Evolutionary conservation across 139 green algal genomes (phyloP).

Genomic region (Microglena sp.): DNA sequence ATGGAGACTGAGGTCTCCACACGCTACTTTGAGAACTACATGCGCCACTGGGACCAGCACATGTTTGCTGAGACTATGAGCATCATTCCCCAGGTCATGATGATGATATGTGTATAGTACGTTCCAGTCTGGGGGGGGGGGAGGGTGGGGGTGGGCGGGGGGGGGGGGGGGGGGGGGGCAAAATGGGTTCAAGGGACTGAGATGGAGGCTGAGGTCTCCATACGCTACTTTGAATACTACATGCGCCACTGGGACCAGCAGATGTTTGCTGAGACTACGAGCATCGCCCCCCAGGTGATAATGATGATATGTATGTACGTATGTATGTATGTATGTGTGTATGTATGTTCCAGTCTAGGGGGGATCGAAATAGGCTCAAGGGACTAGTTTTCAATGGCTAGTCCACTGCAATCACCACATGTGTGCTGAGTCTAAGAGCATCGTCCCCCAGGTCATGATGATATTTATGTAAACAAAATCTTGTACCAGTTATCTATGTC

Average conservation of each 20-base stretch:
- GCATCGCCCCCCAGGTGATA: slow-evolving; percentile 20
- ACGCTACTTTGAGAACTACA: slow-evolving; percentile 30
- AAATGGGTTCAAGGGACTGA: no score
- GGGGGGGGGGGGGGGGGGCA: no score
- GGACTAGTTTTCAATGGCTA: slow-evolving; percentile 16
- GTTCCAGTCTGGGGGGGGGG: no score
- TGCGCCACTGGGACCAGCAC: slow-evolving; percentile 18
- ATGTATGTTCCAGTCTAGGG: not conserved
- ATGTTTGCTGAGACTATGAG: slow-evolving; percentile 19
- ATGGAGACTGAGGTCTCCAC: slow-evolving; percentile 30
- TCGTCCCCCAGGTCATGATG: slow-evolving; percentile 17
- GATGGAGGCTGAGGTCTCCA: slow-evolving; percentile 27
- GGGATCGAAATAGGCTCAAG: not conserved
- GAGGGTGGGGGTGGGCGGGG: no score
- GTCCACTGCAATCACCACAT: slow-evolving; percentile 17
- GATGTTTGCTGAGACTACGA: slow-evolving; percentile 17
- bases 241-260: slow-evolving; percentile 20
- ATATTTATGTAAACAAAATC: not conserved
- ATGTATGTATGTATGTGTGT: not conserved
- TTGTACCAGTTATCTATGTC: not conserved
- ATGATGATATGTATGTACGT: not conserved
- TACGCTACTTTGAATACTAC: slow-evolving; percentile 33
- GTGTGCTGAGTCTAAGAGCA: slow-evolving; percentile 18
- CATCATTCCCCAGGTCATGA: slow-evolving; percentile 22
- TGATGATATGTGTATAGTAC: no score